phyloP scores from a whole-genome alignment of 2,329 filamentous ascomycete species.

The Aspergillus udagawae region DNA sequence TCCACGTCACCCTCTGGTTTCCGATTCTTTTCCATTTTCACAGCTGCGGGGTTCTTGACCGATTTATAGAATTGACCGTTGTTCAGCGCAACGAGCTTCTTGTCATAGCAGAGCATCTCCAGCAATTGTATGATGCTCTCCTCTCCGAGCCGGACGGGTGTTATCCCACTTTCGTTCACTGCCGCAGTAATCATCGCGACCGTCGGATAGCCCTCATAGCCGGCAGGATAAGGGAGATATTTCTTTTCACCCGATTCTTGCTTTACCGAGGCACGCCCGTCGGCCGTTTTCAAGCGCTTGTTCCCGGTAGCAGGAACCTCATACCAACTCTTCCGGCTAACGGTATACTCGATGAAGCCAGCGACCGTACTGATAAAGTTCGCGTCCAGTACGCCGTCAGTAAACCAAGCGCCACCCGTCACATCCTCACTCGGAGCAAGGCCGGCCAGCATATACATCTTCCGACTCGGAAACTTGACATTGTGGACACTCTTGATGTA shows the following conservation, averaged over 20 bases:
- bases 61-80: conserved; percentile 49
- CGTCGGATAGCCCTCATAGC: conserved; percentile 76
- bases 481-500: conserved; percentile 88
- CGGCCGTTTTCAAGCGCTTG: conserved; percentile 39
- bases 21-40: conserved; percentile 32
- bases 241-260: conserved; percentile 25
- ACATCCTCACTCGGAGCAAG: conserved; percentile 84
- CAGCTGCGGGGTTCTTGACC: conserved; percentile 36
- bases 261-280: conserved; percentile 29
- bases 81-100: conserved; percentile 64
- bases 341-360: conserved; percentile 67
- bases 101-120: conserved; percentile 85
- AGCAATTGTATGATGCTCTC: conserved; percentile 80
- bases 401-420: conserved; percentile 92
- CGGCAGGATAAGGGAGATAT: conserved; percentile 54
- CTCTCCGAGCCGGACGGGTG: conserved; percentile 65
- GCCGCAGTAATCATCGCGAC: conserved; percentile 71
- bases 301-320: conserved; percentile 41
- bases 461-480: conserved; percentile 84
- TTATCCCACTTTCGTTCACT: conserved; percentile 65
- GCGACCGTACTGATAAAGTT: conserved; percentile 79
- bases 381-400: conserved; percentile 82
- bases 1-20: conserved; percentile 27
- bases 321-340: conserved; percentile 69
- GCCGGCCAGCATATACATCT: conserved; percentile 91